Evolutionary conservation across 305 asterid species (phyloP).

Genomic region (Euphrasia arctica): DNA sequence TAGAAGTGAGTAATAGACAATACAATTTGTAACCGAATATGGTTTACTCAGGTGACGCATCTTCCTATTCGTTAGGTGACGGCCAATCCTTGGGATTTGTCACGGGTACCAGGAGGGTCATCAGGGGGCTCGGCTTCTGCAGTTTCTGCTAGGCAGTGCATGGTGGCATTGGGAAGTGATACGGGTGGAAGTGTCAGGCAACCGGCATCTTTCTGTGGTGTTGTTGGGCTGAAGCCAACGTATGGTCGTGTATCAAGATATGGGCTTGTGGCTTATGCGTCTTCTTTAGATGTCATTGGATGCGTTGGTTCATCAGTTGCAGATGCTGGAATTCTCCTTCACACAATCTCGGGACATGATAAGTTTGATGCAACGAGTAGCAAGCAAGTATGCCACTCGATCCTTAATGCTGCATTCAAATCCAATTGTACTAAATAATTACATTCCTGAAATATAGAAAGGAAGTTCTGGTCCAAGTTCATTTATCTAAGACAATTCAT

Average conservation of each 20-base stretch:
- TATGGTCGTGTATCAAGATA: constrained; percentile 98
- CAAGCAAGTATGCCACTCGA: constrained; percentile 41
- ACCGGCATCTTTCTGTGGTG: constrained; percentile 97
- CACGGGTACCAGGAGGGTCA: constrained; percentile 98
- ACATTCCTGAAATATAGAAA: constrained; percentile 10
- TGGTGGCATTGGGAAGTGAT: constrained; percentile 92
- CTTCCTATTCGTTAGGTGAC: constrained; percentile 87
- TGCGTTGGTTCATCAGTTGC: constrained; percentile 97
- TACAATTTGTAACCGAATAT: constrained; percentile 43
- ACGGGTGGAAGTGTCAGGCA: constrained; percentile 99
- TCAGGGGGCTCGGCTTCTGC: constrained; percentile 99
- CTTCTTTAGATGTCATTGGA: constrained; percentile 94
- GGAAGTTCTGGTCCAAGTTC: constrained; percentile 11
- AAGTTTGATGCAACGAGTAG: constrained; percentile 90
- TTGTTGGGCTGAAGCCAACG: constrained; percentile 92
- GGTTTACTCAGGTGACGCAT: constrained; percentile 79
- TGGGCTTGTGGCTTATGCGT: constrained; percentile 95
- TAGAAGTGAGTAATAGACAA: constrained; percentile 13
- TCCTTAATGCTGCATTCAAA: constrained; percentile 19
- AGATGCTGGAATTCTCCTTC: constrained; percentile 85
- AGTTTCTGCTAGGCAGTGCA: constrained; percentile 95
- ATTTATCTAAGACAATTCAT: constrained; percentile 4
- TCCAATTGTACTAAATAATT: background rate
- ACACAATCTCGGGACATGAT: constrained; percentile 75
- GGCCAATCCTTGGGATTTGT: constrained; percentile 96